These are phyloP conservation scores for Cercospora zeina DNA, from an alignment of 2,329 filamentous ascomycete species.

Conservation along the genomic window DNA sequence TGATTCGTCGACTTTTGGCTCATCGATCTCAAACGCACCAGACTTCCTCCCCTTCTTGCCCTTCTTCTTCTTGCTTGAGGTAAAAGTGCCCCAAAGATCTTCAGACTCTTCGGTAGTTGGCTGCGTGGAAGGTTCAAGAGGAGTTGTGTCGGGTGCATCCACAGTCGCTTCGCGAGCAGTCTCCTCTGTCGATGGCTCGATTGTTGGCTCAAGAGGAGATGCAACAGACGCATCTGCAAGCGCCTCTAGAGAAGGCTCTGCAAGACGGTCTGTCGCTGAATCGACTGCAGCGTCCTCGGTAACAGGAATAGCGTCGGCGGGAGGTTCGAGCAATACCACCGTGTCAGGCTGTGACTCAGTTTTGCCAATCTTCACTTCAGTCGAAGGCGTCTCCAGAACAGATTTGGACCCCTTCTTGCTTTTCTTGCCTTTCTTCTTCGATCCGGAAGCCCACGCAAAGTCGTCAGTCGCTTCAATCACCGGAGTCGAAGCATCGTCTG, in stretches of 20 bases:
- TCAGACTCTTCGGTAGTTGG: conserved; percentile 12
- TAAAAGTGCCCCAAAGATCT: conserved; percentile 30
- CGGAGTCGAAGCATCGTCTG: background rate
- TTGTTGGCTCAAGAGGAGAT: background rate
- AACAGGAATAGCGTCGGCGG: background rate
- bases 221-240: background rate
- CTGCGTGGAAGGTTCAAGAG: background rate
- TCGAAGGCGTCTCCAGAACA: background rate
- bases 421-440: conserved; percentile 31
- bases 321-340: background rate
- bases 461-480: conserved; percentile 17
- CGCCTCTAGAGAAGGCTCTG: background rate
- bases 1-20: background rate
- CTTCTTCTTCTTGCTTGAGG: conserved; percentile 39
- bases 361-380: background rate
- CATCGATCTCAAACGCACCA: background rate
- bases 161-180: background rate
- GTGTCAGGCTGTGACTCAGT: background rate
- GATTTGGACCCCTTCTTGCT: conserved; percentile 23
- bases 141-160: background rate
- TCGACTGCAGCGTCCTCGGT: background rate
- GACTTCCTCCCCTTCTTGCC: conserved; percentile 50
- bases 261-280: background rate
- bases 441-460: conserved; percentile 3
- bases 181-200: background rate